phyloP scores from a whole-genome alignment of 2,329 filamentous ascomycete species.

The Colletotrichum sp. region DNA sequence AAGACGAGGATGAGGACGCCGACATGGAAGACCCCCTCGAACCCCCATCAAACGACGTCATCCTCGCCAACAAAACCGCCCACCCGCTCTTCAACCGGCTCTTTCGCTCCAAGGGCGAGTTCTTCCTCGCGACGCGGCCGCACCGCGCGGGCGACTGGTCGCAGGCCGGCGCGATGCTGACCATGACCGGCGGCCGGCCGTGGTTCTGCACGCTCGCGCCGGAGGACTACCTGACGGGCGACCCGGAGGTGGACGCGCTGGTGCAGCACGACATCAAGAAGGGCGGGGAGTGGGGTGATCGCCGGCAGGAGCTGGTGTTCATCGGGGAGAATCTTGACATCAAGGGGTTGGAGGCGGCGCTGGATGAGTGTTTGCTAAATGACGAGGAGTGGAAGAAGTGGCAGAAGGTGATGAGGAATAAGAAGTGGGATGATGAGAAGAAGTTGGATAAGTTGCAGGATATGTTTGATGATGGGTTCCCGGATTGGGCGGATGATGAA shows the following conservation, averaged over 20 bases:
- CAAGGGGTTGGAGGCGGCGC: slow-evolving; percentile 49
- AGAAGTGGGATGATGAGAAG: slow-evolving; percentile 35
- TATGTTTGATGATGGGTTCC: slow-evolving; percentile 64
- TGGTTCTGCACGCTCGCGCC: slow-evolving; percentile 67
- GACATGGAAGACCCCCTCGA: slow-evolving; percentile 31
- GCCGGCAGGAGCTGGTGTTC: slow-evolving; percentile 75
- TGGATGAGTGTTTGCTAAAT: slow-evolving; percentile 68
- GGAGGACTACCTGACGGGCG: slow-evolving; percentile 52
- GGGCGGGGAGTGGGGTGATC: slow-evolving; percentile 70
- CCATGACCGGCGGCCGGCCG: slow-evolving; percentile 56
- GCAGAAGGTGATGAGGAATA: slow-evolving; percentile 55
- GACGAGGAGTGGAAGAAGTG: slow-evolving; percentile 62
- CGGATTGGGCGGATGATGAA: slow-evolving; percentile 55
- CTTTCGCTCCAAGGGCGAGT: slow-evolving; percentile 68
- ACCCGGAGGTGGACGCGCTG: slow-evolving; percentile 52
- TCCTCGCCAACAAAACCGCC: slow-evolving; percentile 61
- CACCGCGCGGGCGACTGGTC: slow-evolving; percentile 64
- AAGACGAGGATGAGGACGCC: slow-evolving; percentile 23
- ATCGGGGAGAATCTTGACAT: slow-evolving; percentile 71
- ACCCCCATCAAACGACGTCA: slow-evolving; percentile 43
- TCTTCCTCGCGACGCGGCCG: slow-evolving; percentile 64
- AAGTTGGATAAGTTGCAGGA: slow-evolving; percentile 51
- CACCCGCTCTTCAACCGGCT: slow-evolving; percentile 58
- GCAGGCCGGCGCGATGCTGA: slow-evolving; percentile 69
- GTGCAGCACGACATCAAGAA: slow-evolving; percentile 55